Percentiles rank a stretch among this genome's conserved stretches.
Conservation (phyloP, 108 stramenopile genomes). For the Fistulifera pelliculosa region DNA sequence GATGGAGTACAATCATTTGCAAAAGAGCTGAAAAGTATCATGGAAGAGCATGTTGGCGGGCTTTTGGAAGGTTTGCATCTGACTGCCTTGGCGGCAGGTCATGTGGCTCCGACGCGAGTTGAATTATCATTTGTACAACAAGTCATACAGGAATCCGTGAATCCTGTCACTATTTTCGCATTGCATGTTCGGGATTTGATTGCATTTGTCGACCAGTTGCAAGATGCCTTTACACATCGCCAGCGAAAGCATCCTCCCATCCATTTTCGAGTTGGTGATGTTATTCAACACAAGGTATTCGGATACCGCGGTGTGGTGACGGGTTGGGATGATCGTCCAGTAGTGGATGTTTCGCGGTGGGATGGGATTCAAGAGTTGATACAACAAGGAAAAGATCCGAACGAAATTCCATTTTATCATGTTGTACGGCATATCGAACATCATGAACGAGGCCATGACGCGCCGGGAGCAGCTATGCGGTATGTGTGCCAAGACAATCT, state of each 20-base stretch:
- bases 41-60: slow-evolving; percentile 22
- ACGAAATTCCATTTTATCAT: slow-evolving; percentile 70
- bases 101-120: neutral
- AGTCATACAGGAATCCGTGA: no score
- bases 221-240: slow-evolving; percentile 38
- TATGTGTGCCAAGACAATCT: slow-evolving; percentile 78
- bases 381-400: slow-evolving; percentile 32
- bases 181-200: slow-evolving; percentile 27
- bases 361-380: slow-evolving; percentile 57
- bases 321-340: slow-evolving; percentile 56
- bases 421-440: slow-evolving; percentile 60
- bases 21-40: slow-evolving; percentile 13
- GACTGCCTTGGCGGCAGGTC: neutral
- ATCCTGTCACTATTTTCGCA: slow-evolving; percentile 8
- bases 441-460: slow-evolving; percentile 32
- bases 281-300: slow-evolving; percentile 61
- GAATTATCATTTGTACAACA: no score
- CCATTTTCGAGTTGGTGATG: slow-evolving; percentile 51
- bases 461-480: slow-evolving; percentile 11
- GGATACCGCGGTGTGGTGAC: slow-evolving; percentile 73
- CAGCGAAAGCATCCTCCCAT: slow-evolving; percentile 26
- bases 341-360: slow-evolving; percentile 61
- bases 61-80: slow-evolving; percentile 3
- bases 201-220: slow-evolving; percentile 36
- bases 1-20: slow-evolving; percentile 19